Base-by-base conservation (phyloP, 108 stramenopile species). In the Pseudonitzschia multiseries region DNA sequence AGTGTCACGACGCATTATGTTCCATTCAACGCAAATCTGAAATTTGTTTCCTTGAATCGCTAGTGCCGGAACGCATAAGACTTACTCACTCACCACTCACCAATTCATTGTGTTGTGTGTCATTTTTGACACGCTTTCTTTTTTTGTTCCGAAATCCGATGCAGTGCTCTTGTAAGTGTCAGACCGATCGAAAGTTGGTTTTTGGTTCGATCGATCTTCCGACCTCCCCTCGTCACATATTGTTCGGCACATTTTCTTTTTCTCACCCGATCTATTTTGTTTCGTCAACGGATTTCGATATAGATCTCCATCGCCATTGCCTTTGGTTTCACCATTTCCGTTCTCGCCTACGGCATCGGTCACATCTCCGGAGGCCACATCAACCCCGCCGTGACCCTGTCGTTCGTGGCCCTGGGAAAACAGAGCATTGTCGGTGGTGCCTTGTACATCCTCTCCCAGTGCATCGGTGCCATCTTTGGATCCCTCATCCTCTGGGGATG, bases 311-410 rank as follows among this genome's bases (percentile, higher is more conserved):
- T 78, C 26, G 63, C 82, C 48, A 50, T 79, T 29, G 73, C 75
- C 17, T 75, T 83, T 54, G 75, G 74, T 18, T 32, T 79, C 14
- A 56, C 60, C 17, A 73, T 73, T 31, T 22, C 67, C n/a, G 71
- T 72, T 8, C 54, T 78, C 21, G 60, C 61, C 15, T 73, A 73
- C 67, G 31, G 61, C 21, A 57, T 73, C 46, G 78, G 46, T n/a
- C 66, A 67, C 48, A 48, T 78, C 29, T 68, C 64, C 26, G 81
- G 68, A 31, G 67, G 78, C 17, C 73, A 73, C 52, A 73, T 73
- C 31, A 73, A 73, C 46, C 73, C 73, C 44, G 73, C 73, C 24
- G 61, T 62, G 32, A 62, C 61, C 61, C 17, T 40, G 0, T 13
- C 61, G 0, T 40, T 62, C 20, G 18, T 62, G 33, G 33, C 29